These are phyloP conservation scores for Periconia sp. DNA, from an alignment of 2,329 filamentous ascomycete species.

Conservation along the genomic window DNA sequence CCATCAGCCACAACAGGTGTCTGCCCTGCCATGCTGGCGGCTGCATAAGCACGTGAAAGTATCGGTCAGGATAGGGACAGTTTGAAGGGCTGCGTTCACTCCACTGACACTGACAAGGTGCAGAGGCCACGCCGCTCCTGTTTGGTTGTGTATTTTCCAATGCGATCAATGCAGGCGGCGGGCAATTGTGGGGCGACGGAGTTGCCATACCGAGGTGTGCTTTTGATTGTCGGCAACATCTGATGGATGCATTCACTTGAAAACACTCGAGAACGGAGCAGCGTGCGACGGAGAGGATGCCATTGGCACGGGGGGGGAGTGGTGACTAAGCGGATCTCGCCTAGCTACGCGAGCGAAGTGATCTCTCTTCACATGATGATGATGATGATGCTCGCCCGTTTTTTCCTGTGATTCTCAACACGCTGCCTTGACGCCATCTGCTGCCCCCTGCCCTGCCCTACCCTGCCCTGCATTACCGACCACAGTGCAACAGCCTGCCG, in stretches of 20 bases:
- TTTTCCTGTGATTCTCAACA: neutral
- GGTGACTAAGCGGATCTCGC: neutral
- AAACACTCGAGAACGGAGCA: neutral
- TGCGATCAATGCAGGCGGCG: neutral
- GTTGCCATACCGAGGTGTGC: conserved; percentile 11
- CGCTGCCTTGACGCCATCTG: neutral
- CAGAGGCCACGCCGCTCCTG: too few relatives aligned
- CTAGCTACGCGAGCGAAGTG: too few relatives aligned
- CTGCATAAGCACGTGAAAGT: conserved; percentile 9
- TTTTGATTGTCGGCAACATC: conserved; percentile 5
- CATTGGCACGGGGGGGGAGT: too few relatives aligned
- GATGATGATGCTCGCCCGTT: neutral
- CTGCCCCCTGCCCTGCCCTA: neutral
- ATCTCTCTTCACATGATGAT: neutral
- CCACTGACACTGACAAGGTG: neutral
- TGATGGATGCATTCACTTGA: neutral
- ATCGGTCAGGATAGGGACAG: neutral
- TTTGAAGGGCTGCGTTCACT: neutral
- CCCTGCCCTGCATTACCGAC: neutral
- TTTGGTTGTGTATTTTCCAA: neutral
- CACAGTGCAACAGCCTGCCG: neutral
- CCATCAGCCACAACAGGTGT: too few relatives aligned
- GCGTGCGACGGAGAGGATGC: neutral
- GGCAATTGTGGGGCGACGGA: neutral
- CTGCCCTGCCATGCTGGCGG: neutral